These are phyloP conservation scores for Dissophora globulifera DNA, from an alignment of 192 early-diverging fungal species.

Conservation along the genomic window DNA sequence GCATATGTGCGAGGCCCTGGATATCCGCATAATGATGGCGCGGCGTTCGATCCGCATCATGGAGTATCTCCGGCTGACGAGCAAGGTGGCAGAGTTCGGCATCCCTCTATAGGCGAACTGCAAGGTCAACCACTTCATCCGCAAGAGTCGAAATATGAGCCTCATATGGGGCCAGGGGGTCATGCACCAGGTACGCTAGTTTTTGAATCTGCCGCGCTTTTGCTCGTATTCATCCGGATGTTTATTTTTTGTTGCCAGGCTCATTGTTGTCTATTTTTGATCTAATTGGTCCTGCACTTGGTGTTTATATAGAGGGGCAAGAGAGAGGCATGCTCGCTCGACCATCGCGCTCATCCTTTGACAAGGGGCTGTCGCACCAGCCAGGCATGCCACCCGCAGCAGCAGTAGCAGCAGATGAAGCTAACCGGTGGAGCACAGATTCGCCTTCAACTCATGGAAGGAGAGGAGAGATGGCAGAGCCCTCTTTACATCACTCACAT, in stretches of 20 bases:
- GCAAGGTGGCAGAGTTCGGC: background rate
- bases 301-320: background rate
- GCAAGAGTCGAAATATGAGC: no score
- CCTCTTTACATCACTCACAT: slow-evolving; percentile 1
- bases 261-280: background rate
- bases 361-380: background rate
- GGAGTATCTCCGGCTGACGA: background rate
- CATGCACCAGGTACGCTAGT: slow-evolving; percentile 7
- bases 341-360: background rate
- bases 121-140: background rate
- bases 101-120: background rate
- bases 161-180: background rate
- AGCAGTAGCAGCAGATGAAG: no score
- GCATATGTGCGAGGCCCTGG: background rate
- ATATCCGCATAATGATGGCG: background rate
- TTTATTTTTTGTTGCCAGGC: background rate
- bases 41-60: slow-evolving; percentile 1
- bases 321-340: background rate
- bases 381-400: background rate
- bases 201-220: background rate
- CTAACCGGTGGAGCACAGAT: background rate
- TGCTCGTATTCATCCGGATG: background rate
- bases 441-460: slow-evolving; percentile 2
- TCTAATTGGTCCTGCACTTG: no score
- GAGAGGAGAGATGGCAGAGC: background rate